Percentiles rank a stretch among this genome's conserved stretches.
These are phyloP conservation scores for Stachybotrys echinatus DNA, from an alignment of 2,329 filamentous ascomycete species.

Conservation along the genomic window DNA sequence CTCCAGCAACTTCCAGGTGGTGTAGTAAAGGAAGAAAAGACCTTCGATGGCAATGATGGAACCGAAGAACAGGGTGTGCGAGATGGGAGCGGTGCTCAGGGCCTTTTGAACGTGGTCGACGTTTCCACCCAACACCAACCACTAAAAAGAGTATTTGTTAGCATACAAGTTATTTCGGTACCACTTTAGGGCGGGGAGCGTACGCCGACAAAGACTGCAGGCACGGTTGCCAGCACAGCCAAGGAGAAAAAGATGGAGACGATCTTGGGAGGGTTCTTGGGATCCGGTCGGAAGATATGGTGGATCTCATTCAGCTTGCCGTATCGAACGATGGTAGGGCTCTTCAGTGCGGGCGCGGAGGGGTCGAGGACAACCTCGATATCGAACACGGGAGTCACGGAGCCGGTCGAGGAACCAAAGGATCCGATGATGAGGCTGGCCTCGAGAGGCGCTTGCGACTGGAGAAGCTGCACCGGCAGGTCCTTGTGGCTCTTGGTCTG, in stretches of 20 bases:
- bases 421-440: constrained; percentile 83
- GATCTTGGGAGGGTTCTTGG: constrained; percentile 73
- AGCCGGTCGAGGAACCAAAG: constrained; percentile 68
- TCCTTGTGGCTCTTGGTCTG: constrained; percentile 72
- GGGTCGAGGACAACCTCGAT: constrained; percentile 62
- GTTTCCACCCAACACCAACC: constrained; percentile 79
- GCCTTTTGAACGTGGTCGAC: constrained; percentile 72
- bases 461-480: constrained; percentile 76
- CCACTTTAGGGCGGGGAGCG: no score
- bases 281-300: constrained; percentile 81
- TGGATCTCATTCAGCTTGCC: constrained; percentile 79
- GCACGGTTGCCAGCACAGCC: constrained; percentile 68
- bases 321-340: constrained; percentile 72
- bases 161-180: no score
- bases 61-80: constrained; percentile 80
- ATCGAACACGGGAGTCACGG: constrained; percentile 67
- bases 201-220: constrained; percentile 66
- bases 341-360: constrained; percentile 51
- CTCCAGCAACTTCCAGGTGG: constrained; percentile 87
- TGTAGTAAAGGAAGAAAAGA: constrained; percentile 94
- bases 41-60: constrained; percentile 84
- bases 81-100: constrained; percentile 67
- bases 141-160: constrained; percentile 45
- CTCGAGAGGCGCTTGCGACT: constrained; percentile 60
- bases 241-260: constrained; percentile 74